Evolutionary conservation across 2,329 filamentous ascomycete genomes (phyloP), one percentile per base, ranked within the genome.

Genomic region (Cadophora luteo-olivacea): DNA sequence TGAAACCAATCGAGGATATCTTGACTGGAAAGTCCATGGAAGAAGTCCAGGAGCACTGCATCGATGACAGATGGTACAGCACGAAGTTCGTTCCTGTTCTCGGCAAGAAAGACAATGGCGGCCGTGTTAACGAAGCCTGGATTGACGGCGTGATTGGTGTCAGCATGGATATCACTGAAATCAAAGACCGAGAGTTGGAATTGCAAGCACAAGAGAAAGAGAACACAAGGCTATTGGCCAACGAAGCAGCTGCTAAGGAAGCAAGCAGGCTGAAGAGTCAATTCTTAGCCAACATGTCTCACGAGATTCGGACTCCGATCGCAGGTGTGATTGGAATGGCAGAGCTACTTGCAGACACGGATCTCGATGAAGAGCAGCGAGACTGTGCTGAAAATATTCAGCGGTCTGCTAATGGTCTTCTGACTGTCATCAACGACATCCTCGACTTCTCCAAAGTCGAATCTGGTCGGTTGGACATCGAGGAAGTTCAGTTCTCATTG

Each of bases 351-450:
- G 82, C 90, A 36, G 91, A 92, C 70, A 91, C 89, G 76, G 80
- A 87, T 19, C 79, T 94, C 29, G 84, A 89, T 64, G 83, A 86
- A n/a, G 91, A 94, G 73, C 91, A 93, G 75, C 84, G 86, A 68
- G 91, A 94, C 67, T 92, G 89, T 70, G 89, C 91, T 2, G 90
- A 93, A 72, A 93, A 93, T 70, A 92, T 95, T 7, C 89, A 92
- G 74, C 86, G 91, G 63, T 94, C 91, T 6, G 92, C 91, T 0
- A 94, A 95, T 71, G 93, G 92, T 1, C 81, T 97, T 2, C 83
- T 97, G 24, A 95, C 92, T 0, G 91, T 97, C 51, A 97, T 97
- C 79, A 97, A 97, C 75, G 93, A 97, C 75, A 97, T 97, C 66
- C 82, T 97, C 1, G 93, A 97, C 79, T 94, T 97, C 77, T 96